Evolutionary conservation across 805 yeast species (phyloP).

Genomic region (Starmerella kuoi): DNA sequence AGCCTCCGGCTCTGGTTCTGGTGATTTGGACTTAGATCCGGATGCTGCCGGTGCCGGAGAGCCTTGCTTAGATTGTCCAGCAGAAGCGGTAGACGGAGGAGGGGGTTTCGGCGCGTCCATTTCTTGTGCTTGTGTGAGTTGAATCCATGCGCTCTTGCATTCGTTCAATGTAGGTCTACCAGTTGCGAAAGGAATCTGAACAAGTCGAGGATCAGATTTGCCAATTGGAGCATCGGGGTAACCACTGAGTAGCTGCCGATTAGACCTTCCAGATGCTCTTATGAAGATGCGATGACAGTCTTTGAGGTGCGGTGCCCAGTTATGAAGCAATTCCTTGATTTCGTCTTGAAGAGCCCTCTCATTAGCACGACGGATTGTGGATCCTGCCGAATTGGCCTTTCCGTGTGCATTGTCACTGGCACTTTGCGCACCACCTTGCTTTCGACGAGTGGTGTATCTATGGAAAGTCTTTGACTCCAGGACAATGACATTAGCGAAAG

Average conservation of each 20-base stretch:
- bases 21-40: constrained; percentile 5
- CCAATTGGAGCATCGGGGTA: constrained; percentile 46
- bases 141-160: constrained; percentile 72
- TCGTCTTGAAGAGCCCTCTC: constrained; percentile 74
- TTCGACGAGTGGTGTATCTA: constrained; percentile 88
- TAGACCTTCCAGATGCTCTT: constrained; percentile 66
- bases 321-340: constrained; percentile 50
- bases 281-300: constrained; percentile 61
- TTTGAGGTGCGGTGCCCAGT: constrained; percentile 49
- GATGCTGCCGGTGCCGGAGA: constrained; percentile 21
- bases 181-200: constrained; percentile 77
- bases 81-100: constrained; percentile 18
- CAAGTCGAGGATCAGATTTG: constrained; percentile 49
- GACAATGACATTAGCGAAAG: constrained; percentile 32
- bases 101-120: constrained; percentile 44
- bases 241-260: constrained; percentile 52
- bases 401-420: constrained; percentile 88
- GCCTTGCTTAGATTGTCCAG: constrained; percentile 7
- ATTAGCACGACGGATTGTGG: constrained; percentile 75
- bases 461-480: constrained; percentile 78
- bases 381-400: constrained; percentile 93
- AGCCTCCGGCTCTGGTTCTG: constrained; percentile 17
- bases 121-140: constrained; percentile 48
- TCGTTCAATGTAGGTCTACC: constrained; percentile 74
- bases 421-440: constrained; percentile 95